phyloP scores from a whole-genome alignment of 352 stramenopile species.

The Thalassiosira mediterranea region DNA sequence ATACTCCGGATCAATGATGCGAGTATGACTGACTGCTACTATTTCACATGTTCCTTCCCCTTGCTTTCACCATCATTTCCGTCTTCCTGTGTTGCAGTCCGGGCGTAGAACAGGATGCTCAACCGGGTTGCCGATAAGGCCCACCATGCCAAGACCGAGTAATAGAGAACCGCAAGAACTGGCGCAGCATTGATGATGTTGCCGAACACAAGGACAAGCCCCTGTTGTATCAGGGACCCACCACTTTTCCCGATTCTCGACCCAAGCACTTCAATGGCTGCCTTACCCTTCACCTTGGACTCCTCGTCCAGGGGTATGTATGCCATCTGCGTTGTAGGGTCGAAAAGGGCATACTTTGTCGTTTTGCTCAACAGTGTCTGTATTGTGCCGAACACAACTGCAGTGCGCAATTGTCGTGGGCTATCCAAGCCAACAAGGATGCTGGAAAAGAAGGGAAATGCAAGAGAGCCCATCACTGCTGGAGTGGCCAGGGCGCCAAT shows the following conservation, averaged over 20 bases:
- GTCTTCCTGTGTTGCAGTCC: constrained; percentile 62
- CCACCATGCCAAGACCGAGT: constrained; percentile 79
- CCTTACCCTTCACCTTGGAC: constrained; percentile 87
- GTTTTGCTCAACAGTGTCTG: constrained; percentile 82
- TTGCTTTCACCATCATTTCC: too few species aligned
- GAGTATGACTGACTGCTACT: too few species aligned
- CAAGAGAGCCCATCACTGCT: constrained; percentile 80
- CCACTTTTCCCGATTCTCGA: constrained; percentile 86
- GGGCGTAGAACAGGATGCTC: constrained; percentile 68
- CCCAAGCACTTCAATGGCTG: constrained; percentile 87
- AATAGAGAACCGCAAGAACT: constrained; percentile 80
- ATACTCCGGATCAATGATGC: too few species aligned
- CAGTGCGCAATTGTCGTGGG: constrained; percentile 54
- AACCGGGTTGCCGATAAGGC: constrained; percentile 71
- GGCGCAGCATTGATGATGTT: constrained; percentile 82
- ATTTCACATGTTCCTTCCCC: too few species aligned
- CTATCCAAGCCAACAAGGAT: constrained; percentile 81
- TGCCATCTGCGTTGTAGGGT: constrained; percentile 85
- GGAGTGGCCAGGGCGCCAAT: constrained; percentile 85
- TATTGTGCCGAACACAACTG: constrained; percentile 78
- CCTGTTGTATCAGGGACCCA: constrained; percentile 86
- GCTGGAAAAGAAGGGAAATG: constrained; percentile 84
- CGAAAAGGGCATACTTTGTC: constrained; percentile 80
- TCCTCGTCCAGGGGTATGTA: constrained; percentile 89
- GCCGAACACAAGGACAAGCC: constrained; percentile 83